Base-by-base conservation (phyloP, 176 grass and related monocot species). In the Cenchrus purpureus region DNA sequence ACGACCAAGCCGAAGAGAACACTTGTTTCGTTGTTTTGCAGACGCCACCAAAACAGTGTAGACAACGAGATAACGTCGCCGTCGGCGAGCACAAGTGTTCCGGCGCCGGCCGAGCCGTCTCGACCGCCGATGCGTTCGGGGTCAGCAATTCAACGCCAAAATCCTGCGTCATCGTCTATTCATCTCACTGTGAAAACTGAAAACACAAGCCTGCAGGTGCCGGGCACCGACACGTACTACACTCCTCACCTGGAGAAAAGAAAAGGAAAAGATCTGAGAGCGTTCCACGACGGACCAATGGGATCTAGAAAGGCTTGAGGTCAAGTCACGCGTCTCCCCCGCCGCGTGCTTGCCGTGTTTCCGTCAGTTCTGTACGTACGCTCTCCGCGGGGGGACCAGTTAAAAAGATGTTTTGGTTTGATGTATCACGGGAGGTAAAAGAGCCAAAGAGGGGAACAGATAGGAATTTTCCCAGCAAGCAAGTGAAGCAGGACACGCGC, bases 91-190 rank as follows among this genome's bases (percentile, higher is more conserved):
- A 12, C 37, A 14, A 14, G 51, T 65, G 56, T 22, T 43, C 20
- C 79, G 64, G 74, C 74, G 73, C 74, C 75, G 83, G 40, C 65
- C 52, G 44, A 77, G 60, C 45, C 57, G 57, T 60, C 57, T 51
- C 53, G 53, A 17, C 53, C 11, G 65, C 45, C 55, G n/a, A 71
- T 48, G 16, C 16, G n/a, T 56, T 63, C 48, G 45, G 55, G 76
- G 71, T 34, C 1, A 25, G 48, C 80, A 65, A 25, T 25, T 83
- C 74, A 46, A 65, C 46, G 46, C 80, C 12, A 25, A 25, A 25
- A 4, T 19, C 57, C 7, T 56, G 52, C 3, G 5, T 54, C 52
- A 1, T 54, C 52, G 5, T 5, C 11, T 4, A 40, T 40, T 40
- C 37, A 40, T 40, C 37, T 40, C 37, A 2, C 54, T 56, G 0